Evolutionary conservation across 441 rosid species (phyloP), one percentile per base, ranked within the genome.

Genomic region (Gossypium lobatum): DNA sequence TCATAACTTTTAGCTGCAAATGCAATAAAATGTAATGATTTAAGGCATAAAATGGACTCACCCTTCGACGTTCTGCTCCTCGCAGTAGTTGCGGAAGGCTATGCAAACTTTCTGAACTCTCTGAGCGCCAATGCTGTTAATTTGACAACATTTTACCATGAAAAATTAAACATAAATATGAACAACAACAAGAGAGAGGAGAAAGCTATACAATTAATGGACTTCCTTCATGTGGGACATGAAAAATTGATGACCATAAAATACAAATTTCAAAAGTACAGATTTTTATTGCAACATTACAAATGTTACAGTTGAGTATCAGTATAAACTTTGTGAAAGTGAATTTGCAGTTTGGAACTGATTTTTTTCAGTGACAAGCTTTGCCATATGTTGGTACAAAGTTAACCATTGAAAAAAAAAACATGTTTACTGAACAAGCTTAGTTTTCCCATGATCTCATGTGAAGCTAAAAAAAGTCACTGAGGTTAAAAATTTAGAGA

Each of bases 111-210:
- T 83, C 48, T 85, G 89, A 83, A 90, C 93, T 78, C 89, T 88
- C 54, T 87, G 87, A 46, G 90, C 93, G 18, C 93, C 95, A 46
- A 90, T 79, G 85, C 95, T 90, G 88, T 66, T 28, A 69, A 70
- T 54, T 58, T 60, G 70, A 79, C 64, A 42, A 63, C 77, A 53
- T 37, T 65, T 57, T 25, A 3, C 50, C 73, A 46, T 14, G n/a
- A 37, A 42, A 68, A 0, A 64, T 18, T 34, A 16, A 37, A 31
- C 42, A 71, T 59, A 52, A 11, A 25, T 34, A 70, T 57, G 65
- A 57, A 28, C 13, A 55, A 31, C 37, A 48, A 28, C n/a, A 18
- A 16, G 2, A 50, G 8, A 11, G 10, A 10, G 16, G 45, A 4
- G 45, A 28, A 26, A 69, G 21, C 21, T 10, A 52, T 4, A 50